phyloP scores from a whole-genome alignment of 371 early-diverging fungal species.

The Syncephalastrum racemosum region DNA sequence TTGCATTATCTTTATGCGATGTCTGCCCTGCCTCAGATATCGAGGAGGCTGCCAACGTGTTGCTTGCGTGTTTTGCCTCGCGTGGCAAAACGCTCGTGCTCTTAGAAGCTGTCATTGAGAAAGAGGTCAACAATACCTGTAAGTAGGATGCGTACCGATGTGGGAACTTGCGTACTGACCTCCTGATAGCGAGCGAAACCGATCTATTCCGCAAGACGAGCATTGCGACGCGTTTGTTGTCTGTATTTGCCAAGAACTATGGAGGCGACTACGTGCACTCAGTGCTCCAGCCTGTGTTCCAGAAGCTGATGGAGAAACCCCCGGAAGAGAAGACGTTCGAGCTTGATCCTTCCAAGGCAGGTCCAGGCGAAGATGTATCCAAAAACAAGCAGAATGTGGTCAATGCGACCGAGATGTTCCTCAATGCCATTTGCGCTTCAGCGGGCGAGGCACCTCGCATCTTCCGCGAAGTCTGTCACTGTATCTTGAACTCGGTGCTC shows the following conservation, averaged over 20 bases:
- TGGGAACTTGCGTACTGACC: neutral
- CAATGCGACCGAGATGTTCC: constrained; percentile 71
- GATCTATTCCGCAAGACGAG: constrained; percentile 91
- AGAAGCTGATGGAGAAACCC: constrained; percentile 51
- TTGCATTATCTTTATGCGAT: constrained; percentile 83
- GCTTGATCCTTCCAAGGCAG: constrained; percentile 80
- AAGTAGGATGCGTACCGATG: constrained; percentile 3
- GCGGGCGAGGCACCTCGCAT: constrained; percentile 67
- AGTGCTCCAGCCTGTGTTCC: constrained; percentile 77
- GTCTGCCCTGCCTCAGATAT: constrained; percentile 85
- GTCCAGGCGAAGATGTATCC: constrained; percentile 58
- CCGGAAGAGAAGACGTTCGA: constrained; percentile 65
- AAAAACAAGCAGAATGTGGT: constrained; percentile 82
- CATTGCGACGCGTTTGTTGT: constrained; percentile 85
- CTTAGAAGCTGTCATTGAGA: constrained; percentile 79
- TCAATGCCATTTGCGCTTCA: constrained; percentile 83
- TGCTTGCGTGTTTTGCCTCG: constrained; percentile 81
- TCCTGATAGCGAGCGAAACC: constrained; percentile 66
- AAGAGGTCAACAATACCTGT: constrained; percentile 81
- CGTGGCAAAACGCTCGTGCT: constrained; percentile 70
- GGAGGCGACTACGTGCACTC: constrained; percentile 83
- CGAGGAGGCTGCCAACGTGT: constrained; percentile 80
- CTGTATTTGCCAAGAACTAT: constrained; percentile 78
- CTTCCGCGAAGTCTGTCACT: constrained; percentile 81
- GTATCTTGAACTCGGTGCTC: constrained; percentile 75